Base-by-base conservation (phyloP, 2,329 filamentous ascomycete genomes). In the Hysterium pulicare region DNA sequence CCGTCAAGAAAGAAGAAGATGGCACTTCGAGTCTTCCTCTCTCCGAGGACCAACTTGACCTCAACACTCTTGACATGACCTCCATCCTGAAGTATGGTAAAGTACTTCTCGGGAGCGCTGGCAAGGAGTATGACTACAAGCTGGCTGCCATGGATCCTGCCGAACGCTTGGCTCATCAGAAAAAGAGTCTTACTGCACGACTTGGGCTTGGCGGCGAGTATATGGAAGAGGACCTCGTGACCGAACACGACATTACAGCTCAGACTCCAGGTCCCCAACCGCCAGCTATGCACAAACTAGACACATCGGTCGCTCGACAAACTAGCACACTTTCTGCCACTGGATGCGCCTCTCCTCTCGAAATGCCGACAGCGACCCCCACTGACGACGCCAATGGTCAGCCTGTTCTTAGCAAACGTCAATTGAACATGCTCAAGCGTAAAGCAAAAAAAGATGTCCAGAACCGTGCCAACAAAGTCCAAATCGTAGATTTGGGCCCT, bases 371-470 rank as follows among this genome's bases (percentile, higher is more conserved):
- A 28, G 63, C 68, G 38, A 67, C 72, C 11, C 73, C 74, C 38
- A 65, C 49, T 2, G 86, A 88, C 49, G 86, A 89, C 8, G 42
- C 47, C 22, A 62, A 58, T 28, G 60, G 59, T 37, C 56, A 57
- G 11, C 53, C 59, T 16, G 48, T 78, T 3, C 75, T 98, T 39
- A 97, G 93, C 71, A 91, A 93, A 47, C 82, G 93, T 32, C 93
- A 98, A 59, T 79, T 96, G 16, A 98, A 98, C 59, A 88, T 93
- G 40, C 72, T 98, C 8, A 97, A 97, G 68, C 82, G 93, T 33
- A 96, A 97, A 64, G 83, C 90, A 33, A 98, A 97, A 69, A 82
- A 86, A 55, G 88, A 94, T 55, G 84, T 90, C 3, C 89, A 93
- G 65, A 85, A 89, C 58, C 88, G 91, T 40, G 88, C 90, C 44